Conservation (phyloP, 805 yeast genomes). For the Barnettozyma vustinii region DNA sequence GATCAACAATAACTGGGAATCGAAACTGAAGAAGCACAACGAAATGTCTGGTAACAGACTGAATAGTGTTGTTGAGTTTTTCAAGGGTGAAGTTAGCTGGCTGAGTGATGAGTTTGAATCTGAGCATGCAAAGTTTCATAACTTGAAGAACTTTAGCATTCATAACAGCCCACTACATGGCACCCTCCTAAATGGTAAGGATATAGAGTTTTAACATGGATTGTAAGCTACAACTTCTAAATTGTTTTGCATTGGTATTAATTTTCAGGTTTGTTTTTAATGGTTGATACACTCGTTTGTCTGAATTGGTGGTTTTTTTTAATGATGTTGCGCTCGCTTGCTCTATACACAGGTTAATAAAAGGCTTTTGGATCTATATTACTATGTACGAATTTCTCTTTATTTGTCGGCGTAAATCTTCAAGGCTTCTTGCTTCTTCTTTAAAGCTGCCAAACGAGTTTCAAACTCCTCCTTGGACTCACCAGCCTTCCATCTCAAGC, state of each 20-base stretch:
- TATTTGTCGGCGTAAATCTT: not conserved
- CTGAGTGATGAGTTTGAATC: constrained; percentile 16
- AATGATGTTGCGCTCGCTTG: too few species aligned
- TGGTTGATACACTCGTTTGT: not conserved
- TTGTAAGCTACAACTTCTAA: not conserved
- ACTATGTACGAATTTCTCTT: not conserved
- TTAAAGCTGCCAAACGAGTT: not conserved
- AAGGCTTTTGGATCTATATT: too few species aligned
- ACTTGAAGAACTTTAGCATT: constrained; percentile 19
- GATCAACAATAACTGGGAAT: constrained; percentile 34
- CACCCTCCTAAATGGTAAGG: constrained; percentile 4
- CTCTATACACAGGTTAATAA: too few species aligned
- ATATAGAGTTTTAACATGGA: not conserved
- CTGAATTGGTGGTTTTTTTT: not conserved
- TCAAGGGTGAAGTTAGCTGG: constrained; percentile 35
- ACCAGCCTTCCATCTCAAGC: constrained; percentile 5
- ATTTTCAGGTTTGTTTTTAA: not conserved
- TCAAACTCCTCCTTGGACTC: constrained; percentile 10
- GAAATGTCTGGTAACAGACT: constrained; percentile 38
- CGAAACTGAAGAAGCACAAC: constrained; percentile 40
- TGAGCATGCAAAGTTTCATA: constrained; percentile 12
- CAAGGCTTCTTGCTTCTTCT: not conserved
- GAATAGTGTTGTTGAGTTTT: constrained; percentile 37
- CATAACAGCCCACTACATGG: constrained; percentile 22
- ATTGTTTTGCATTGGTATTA: not conserved